A percentile compares a stretch with the other conserved stretches of the same genome.
phyloP scores from a whole-genome alignment of 2,329 filamentous ascomycete species.

The Alternaria ethzedia region DNA sequence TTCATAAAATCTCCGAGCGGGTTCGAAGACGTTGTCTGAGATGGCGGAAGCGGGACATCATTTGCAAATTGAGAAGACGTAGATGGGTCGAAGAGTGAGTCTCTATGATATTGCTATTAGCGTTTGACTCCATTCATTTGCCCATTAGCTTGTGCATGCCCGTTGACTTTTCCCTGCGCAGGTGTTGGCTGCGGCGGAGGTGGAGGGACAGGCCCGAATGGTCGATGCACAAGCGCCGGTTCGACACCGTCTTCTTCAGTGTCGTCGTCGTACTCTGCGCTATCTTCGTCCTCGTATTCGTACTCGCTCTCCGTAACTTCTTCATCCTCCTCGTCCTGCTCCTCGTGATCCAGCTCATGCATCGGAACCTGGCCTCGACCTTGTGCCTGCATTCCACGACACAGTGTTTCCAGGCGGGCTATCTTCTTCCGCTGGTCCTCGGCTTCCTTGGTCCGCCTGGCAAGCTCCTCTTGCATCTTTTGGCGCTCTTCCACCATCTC shows the following conservation, averaged over 20 bases:
- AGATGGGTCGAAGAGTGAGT: constrained; percentile 3
- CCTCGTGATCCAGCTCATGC: constrained; percentile 48
- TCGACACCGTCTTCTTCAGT: constrained; percentile 62
- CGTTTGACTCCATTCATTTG: constrained; percentile 49
- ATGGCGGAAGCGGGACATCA: background rate
- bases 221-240: constrained; percentile 39
- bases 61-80: constrained; percentile 1
- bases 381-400: constrained; percentile 95
- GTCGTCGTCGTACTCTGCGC: constrained; percentile 62
- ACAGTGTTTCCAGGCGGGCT: constrained; percentile 90
- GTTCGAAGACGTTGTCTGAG: too few relatives aligned
- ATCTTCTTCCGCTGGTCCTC: constrained; percentile 85
- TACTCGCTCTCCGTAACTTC: constrained; percentile 54
- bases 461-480: constrained; percentile 74
- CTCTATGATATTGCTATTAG: constrained; percentile 31
- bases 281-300: constrained; percentile 52
- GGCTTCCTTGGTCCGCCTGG: constrained; percentile 73
- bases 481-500: constrained; percentile 96
- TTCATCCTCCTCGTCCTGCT: constrained; percentile 60
- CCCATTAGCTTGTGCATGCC: constrained; percentile 48
- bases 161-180: constrained; percentile 44
- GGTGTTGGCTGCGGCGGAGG: constrained; percentile 44
- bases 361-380: constrained; percentile 73
- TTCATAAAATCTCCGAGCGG: background rate
- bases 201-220: constrained; percentile 46